Conservation (phyloP, 208 protist species). For the Trypanosoma lewisi region DNA sequence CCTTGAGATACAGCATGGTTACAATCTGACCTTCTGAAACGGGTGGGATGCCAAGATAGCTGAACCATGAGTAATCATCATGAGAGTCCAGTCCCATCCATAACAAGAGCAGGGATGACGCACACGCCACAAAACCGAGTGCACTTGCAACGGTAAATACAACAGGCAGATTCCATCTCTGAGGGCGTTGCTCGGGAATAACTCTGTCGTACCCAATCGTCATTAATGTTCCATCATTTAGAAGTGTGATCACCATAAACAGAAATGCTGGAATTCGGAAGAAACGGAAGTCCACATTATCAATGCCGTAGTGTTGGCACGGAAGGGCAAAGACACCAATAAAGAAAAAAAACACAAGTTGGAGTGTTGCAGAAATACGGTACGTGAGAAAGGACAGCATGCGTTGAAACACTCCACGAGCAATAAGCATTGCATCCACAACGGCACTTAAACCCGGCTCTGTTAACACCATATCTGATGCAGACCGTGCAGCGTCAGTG, state of each 20-base stretch:
- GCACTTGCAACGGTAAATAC: slow-evolving; percentile 32
- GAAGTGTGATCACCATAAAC: slow-evolving; percentile 91
- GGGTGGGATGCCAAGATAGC: slow-evolving; percentile 33
- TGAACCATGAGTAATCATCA: slow-evolving; percentile 22
- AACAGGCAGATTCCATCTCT: slow-evolving; percentile 48
- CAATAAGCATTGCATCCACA: slow-evolving; percentile 90
- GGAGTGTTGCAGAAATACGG: slow-evolving; percentile 76
- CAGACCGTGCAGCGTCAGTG: slow-evolving; percentile 92
- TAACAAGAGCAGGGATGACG: slow-evolving; percentile 54
- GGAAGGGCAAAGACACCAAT: slow-evolving; percentile 76
- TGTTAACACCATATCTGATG: slow-evolving; percentile 95
- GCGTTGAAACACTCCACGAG: slow-evolving; percentile 94
- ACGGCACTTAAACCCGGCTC: slow-evolving; percentile 91
- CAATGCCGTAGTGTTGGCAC: slow-evolving; percentile 61
- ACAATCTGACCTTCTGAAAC: slow-evolving; percentile 41
- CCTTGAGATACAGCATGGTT: slow-evolving; percentile 54
- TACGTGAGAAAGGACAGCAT: slow-evolving; percentile 91
- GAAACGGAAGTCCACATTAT: slow-evolving; percentile 64
- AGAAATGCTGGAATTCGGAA: slow-evolving; percentile 87
- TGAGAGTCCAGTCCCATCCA: slow-evolving; percentile 43
- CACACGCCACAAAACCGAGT: slow-evolving; percentile 37
- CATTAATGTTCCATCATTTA: slow-evolving; percentile 60
- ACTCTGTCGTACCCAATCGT: slow-evolving; percentile 48
- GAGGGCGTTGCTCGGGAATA: slow-evolving; percentile 27
- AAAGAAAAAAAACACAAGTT: slow-evolving; percentile 86